These are phyloP conservation scores for Aspergillus sp. DNA, from an alignment of 2,329 filamentous ascomycete species.

Conservation along the genomic window DNA sequence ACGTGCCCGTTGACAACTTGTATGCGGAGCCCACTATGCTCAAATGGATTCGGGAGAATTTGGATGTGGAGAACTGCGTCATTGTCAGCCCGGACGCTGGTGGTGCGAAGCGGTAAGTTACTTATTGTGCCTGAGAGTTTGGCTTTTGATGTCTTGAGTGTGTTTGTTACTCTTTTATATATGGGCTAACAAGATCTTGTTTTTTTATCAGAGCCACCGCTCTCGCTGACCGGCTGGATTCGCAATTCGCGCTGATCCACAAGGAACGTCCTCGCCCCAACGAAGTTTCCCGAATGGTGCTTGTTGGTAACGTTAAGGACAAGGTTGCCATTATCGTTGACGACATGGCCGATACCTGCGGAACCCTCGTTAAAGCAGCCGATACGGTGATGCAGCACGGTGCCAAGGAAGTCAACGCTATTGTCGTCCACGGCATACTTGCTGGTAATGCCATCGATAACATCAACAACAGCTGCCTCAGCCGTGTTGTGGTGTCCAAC, in stretches of 20 bases:
- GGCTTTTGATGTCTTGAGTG: not conserved
- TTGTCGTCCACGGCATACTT: slow-evolving; percentile 90
- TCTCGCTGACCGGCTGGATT: slow-evolving; percentile 84
- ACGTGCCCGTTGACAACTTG: slow-evolving; percentile 69
- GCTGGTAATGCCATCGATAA: slow-evolving; percentile 82
- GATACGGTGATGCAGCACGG: slow-evolving; percentile 80
- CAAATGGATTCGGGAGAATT: slow-evolving; percentile 82
- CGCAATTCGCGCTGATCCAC: slow-evolving; percentile 89
- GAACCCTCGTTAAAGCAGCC: slow-evolving; percentile 79
- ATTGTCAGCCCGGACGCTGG: slow-evolving; percentile 94
- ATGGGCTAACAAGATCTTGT: not conserved
- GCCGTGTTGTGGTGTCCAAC: slow-evolving; percentile 80
- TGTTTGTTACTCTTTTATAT: not conserved
- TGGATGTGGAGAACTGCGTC: slow-evolving; percentile 72
- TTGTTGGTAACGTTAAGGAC: slow-evolving; percentile 88
- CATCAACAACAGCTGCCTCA: slow-evolving; percentile 68
- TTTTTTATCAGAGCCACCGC: slow-evolving; percentile 59
- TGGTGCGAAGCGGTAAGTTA: slow-evolving; percentile 69
- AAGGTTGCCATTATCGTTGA: slow-evolving; percentile 94
- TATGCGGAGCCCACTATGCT: slow-evolving; percentile 91
- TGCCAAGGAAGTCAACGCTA: slow-evolving; percentile 80
- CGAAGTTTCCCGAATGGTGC: slow-evolving; percentile 84
- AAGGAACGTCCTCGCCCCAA: slow-evolving; percentile 90
- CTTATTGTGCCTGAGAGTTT: not conserved
- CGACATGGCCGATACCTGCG: slow-evolving; percentile 96